phyloP scores from a whole-genome alignment of 495 filamentous ascomycete species.

The Tuber magnatum region DNA sequence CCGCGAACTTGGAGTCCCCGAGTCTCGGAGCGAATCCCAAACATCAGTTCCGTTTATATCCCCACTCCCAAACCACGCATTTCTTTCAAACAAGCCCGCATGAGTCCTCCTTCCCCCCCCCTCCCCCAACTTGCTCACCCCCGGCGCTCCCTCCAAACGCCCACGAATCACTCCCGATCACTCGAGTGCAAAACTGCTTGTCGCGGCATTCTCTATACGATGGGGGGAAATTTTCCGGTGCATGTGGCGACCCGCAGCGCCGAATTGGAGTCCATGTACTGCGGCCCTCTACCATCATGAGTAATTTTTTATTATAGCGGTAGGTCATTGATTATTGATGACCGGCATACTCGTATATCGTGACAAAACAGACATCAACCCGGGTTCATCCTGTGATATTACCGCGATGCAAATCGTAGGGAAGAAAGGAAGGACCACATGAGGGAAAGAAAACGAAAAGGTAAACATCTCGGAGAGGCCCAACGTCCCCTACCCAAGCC shows the following conservation, averaged over 20 bases:
- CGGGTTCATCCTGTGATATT: background rate
- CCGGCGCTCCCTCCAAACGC: background rate
- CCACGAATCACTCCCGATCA: background rate
- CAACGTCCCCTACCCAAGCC: conserved; percentile 51
- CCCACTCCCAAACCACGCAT: background rate
- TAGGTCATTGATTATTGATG: background rate
- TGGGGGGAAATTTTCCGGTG: background rate
- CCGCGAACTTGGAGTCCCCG: background rate
- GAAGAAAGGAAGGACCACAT: background rate
- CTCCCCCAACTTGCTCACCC: background rate
- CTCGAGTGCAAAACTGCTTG: background rate
- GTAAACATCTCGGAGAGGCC: background rate
- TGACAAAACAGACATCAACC: background rate
- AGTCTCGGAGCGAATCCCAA: background rate
- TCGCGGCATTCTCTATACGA: background rate
- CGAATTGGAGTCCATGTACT: background rate
- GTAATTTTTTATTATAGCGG: background rate
- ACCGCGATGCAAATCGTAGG: background rate
- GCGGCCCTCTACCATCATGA: background rate
- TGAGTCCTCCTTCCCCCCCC: background rate
- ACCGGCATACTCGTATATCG: background rate
- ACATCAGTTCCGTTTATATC: background rate
- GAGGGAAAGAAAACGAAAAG: background rate
- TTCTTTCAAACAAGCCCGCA: background rate
- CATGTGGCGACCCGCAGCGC: background rate